A percentile compares a stretch with the other conserved stretches of the same genome.
phyloP scores from a whole-genome alignment of 305 asterid species.

The Fraxinus angustifolia region DNA sequence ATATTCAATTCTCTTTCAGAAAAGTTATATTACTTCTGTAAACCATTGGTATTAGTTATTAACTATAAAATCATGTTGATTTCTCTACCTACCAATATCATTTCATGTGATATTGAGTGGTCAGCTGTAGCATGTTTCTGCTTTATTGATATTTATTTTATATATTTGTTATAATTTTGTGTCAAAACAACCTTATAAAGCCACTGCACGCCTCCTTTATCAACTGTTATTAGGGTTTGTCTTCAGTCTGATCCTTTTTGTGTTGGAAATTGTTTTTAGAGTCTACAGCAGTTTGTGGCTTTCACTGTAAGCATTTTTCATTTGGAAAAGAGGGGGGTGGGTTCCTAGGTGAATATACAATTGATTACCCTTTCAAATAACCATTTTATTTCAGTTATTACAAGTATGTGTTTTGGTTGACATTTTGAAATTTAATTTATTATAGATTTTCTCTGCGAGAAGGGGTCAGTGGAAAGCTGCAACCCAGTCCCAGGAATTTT shows the following conservation, averaged over 20 bases:
- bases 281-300: background rate
- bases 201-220: background rate
- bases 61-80: background rate
- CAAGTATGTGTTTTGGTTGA: conserved; percentile 18
- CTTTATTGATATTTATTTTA: background rate
- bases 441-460: conserved; percentile 79
- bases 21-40: background rate
- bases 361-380: background rate
- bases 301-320: background rate
- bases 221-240: background rate
- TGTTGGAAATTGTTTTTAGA: background rate
- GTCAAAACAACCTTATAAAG: background rate
- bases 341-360: background rate
- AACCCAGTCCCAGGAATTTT: conserved; percentile 91
- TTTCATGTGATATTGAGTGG: background rate
- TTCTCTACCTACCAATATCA: background rate
- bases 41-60: background rate
- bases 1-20: background rate
- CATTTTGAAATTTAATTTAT: conserved; percentile 20
- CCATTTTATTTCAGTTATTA: conserved; percentile 3
- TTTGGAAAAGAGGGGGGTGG: background rate
- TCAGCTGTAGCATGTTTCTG: background rate
- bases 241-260: background rate
- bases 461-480: conserved; percentile 99
- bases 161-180: background rate